Evolutionary conservation across 148 eudicot genomes (phyloP).

Genomic region (Rhododendron mucronatum): DNA sequence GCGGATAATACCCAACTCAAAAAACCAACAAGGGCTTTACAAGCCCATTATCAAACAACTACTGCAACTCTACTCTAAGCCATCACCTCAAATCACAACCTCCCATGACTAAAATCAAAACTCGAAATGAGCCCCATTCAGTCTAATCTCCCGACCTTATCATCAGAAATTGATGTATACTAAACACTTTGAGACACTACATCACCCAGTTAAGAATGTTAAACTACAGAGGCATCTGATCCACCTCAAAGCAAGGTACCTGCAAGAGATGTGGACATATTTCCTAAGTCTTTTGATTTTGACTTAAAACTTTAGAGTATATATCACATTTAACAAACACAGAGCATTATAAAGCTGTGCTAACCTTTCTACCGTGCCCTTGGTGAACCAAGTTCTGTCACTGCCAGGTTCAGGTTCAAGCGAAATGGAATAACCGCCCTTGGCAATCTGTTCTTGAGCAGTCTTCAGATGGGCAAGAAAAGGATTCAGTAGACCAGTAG

Average conservation of each 20-base stretch:
- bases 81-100: background rate
- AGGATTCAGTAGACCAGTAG: slow-evolving; percentile 88
- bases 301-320: background rate
- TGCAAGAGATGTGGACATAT: background rate
- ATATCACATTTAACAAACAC: background rate
- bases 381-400: slow-evolving; percentile 84
- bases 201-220: background rate
- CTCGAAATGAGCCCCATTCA: background rate
- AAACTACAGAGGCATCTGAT: too few relatives aligned
- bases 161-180: background rate
- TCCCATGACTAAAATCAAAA: background rate
- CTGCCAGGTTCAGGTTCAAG: slow-evolving; percentile 57
- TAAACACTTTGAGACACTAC: background rate
- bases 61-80: background rate
- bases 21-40: background rate
- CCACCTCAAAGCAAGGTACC: background rate
- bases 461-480: slow-evolving; percentile 87
- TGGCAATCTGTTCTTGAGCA: slow-evolving; percentile 92
- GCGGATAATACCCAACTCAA: background rate
- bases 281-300: background rate
- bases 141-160: background rate
- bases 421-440: slow-evolving; percentile 89
- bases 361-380: slow-evolving; percentile 90
- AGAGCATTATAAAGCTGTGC: slow-evolving; percentile 12
- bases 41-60: background rate